Conservation (phyloP, 257 asterid species). For the Galeopsis tetrahit region DNA sequence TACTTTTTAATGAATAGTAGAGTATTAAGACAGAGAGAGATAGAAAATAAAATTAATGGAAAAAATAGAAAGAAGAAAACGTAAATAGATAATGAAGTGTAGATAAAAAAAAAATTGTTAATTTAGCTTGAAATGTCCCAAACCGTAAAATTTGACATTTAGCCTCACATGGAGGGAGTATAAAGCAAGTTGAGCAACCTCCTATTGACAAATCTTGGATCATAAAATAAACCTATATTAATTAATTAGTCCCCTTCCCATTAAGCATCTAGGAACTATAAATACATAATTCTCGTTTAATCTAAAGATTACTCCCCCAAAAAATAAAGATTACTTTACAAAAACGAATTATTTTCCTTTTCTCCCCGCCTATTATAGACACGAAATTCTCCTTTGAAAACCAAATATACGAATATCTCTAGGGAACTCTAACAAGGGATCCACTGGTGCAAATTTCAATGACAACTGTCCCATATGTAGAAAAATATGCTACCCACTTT, state of each 20-base stretch:
- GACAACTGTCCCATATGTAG: slow-evolving; percentile 70
- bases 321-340: slow-evolving; percentile 2
- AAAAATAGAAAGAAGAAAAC: too few species aligned
- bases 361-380: slow-evolving; percentile 8
- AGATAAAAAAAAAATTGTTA: too few species aligned
- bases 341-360: slow-evolving; percentile 17
- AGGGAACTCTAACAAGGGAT: slow-evolving; percentile 41
- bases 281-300: background rate
- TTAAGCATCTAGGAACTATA: slow-evolving; percentile 14
- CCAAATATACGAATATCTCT: slow-evolving; percentile 35
- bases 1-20: too few species aligned
- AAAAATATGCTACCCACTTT: slow-evolving; percentile 55
- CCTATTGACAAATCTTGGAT: background rate
- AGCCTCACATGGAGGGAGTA: too few species aligned
- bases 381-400: slow-evolving; percentile 47
- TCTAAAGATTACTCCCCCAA: background rate
- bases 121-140: too few species aligned
- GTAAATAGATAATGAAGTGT: too few species aligned
- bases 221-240: background rate
- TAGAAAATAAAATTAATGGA: too few species aligned
- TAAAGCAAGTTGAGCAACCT: too few species aligned
- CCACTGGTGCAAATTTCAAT: slow-evolving; percentile 50
- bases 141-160: too few species aligned
- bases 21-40: too few species aligned
- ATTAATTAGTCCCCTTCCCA: background rate